phyloP scores from a whole-genome alignment of 176 grass and related monocot genomes.

The Oryza meyeriana region DNA sequence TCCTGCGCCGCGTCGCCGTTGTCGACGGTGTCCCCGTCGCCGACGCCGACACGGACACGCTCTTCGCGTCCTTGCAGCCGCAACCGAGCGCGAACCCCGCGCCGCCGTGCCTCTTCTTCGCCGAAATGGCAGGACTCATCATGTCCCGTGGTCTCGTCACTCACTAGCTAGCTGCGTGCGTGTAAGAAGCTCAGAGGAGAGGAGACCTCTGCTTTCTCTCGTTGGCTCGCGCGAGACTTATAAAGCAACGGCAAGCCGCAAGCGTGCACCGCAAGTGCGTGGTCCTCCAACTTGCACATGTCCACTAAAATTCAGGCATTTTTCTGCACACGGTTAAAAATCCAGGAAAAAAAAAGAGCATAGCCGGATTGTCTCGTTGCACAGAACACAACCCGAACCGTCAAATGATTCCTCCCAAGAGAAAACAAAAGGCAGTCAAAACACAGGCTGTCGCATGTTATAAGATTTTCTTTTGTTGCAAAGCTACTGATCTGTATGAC shows the following conservation, averaged over 20 bases:
- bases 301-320: neutral
- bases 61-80: slow-evolving; percentile 68
- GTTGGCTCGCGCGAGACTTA: slow-evolving; percentile 15
- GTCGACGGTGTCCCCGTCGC: slow-evolving; percentile 22
- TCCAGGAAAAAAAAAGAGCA: neutral
- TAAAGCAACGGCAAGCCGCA: slow-evolving; percentile 9
- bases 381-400: neutral
- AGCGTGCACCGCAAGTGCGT: neutral
- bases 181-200: neutral
- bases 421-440: slow-evolving; percentile 4
- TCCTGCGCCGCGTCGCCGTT: slow-evolving; percentile 17
- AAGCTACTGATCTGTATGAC: neutral
- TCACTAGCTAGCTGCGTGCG: neutral
- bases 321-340: neutral
- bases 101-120: slow-evolving; percentile 36
- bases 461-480: neutral
- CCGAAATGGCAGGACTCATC: slow-evolving; percentile 12
- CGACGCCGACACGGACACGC: slow-evolving; percentile 44
- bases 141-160: slow-evolving; percentile 7
- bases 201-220: neutral
- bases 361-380: neutral
- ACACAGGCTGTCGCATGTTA: neutral
- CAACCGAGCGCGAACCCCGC: slow-evolving; percentile 41
- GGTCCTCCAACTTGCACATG: slow-evolving; percentile 10
- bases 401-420: neutral